Evolutionary conservation across 2,329 filamentous ascomycete genomes (phyloP).

Genomic region (Thielaviopsis euricoi): DNA sequence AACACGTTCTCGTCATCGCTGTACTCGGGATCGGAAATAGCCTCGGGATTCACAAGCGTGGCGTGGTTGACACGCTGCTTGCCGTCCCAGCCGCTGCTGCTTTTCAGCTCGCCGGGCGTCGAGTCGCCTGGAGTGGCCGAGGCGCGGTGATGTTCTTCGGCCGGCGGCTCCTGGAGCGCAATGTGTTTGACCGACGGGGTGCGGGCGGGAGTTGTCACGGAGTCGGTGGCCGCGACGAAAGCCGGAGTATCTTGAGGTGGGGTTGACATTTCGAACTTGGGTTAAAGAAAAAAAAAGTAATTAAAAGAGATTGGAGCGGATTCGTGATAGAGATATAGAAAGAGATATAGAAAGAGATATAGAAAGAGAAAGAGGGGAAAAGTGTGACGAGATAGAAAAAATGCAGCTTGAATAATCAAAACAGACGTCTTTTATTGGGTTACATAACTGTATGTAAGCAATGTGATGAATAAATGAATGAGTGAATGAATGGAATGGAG

Average conservation of each 20-base stretch:
- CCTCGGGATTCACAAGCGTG: slow-evolving; percentile 60
- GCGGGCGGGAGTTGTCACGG: not conserved
- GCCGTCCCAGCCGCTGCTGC: slow-evolving; percentile 66
- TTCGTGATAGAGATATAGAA: too few relatives aligned
- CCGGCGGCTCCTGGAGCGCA: slow-evolving; percentile 28
- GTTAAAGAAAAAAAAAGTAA: too few relatives aligned
- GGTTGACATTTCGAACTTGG: too few relatives aligned
- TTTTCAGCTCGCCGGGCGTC: slow-evolving; percentile 28
- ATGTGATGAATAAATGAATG: too few relatives aligned
- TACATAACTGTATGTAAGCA: too few relatives aligned
- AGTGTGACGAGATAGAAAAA: too few relatives aligned
- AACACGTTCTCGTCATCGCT: slow-evolving; percentile 55
- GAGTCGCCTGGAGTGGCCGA: slow-evolving; percentile 21
- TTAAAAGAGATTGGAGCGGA: too few relatives aligned
- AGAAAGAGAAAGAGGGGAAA: too few relatives aligned
- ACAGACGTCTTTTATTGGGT: too few relatives aligned
- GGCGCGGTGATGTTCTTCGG: slow-evolving; percentile 5
- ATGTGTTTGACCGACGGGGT: slow-evolving; percentile 21
- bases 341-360: too few relatives aligned
- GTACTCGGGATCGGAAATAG: slow-evolving; percentile 70
- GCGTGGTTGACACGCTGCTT: slow-evolving; percentile 54
- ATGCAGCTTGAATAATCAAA: too few relatives aligned
- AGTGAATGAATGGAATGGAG: too few relatives aligned
- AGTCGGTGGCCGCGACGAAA: not conserved
- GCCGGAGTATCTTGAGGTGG: slow-evolving; percentile 3